Base-by-base conservation (phyloP, 2,329 filamentous ascomycete species). In the Pseudogymnoascus sp. region DNA sequence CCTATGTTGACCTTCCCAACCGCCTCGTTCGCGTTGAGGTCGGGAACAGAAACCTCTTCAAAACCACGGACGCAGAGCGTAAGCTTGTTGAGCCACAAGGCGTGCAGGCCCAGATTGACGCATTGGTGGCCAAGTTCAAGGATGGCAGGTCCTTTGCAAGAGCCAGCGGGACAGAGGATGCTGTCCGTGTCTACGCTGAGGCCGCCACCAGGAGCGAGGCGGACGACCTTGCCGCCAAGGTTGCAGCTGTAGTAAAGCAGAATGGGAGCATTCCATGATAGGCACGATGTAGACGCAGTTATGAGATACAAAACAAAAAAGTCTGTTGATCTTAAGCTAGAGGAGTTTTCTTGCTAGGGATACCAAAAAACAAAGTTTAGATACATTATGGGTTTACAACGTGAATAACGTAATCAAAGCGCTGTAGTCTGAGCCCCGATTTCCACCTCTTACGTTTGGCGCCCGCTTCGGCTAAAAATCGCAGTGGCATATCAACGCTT, bases 91-190 rank as follows among this genome's bases (percentile, higher is more conserved):
- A 87, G 63, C 95, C 95, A 0, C 77, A 82, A 7, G 91, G 91
- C 60, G 83, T 90, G 29, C 95, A 99, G 77, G 83, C 85, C 17
- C 86, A 91, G 74, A 97, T 99, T 69, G 93, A 97, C 76, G 84
- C 86, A 65, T 82, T 90, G 65, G 93, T 97, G 65, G 88, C 88
- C 72, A 96, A 96, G 76, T 97, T 96, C 77, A 90, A 90, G 72
- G 89, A 90, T 70, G 95, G 91, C 2, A 85, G 95, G 67, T 88
- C 90, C 60, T 99, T 99, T 75, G 95, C 92, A 7, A 88, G 95
- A 70, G 92, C 95, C 38, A 95, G 89, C 68, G 95, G 95, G 31
- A 99, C 95, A 0, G 95, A 99, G 76, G 96, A 99, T 75, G 93
- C 92, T 2, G 93, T 96, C 70, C 85, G 95, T 66, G 93, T 99